A percentile compares a stretch with the other conserved stretches of the same genome.
phyloP scores from a whole-genome alignment of 257 asterid genomes.

The Solanum pinnatisectum region DNA sequence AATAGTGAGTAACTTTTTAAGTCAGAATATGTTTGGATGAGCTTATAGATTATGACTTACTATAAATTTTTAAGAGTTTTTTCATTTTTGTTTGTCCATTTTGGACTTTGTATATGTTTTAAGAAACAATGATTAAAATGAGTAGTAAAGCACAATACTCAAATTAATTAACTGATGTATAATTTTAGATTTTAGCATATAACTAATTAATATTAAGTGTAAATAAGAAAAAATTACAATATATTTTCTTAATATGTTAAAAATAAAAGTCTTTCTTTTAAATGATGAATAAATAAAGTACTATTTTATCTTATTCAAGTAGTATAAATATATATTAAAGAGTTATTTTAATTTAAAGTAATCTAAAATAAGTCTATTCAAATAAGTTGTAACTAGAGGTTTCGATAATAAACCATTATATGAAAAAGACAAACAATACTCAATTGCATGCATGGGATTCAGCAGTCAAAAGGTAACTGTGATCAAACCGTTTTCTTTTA shows the following conservation, averaged over 20 bases:
- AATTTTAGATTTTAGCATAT: not conserved
- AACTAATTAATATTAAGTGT: not conserved
- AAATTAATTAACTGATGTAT: not conserved
- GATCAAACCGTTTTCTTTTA: not conserved
- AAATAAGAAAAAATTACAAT: not conserved
- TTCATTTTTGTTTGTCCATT: not conserved
- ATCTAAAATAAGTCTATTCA: not conserved
- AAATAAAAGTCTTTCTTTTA: not conserved
- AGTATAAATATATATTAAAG: not conserved
- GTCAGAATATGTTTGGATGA: not conserved
- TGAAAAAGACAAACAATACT: not conserved
- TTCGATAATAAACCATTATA: not conserved
- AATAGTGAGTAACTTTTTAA: not conserved
- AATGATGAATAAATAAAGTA: not conserved
- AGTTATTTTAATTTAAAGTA: not conserved
- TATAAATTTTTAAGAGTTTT: not conserved
- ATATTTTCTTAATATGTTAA: not conserved
- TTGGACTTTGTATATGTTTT: not conserved
- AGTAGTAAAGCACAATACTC: not conserved
- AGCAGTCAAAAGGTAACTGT: not conserved
- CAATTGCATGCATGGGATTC: conserved; percentile 5
- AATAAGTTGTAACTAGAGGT: too few relatives aligned
- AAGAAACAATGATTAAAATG: not conserved
- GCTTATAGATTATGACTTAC: not conserved
- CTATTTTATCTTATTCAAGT: not conserved